A percentile compares a stretch with the other conserved stretches of the same genome.
These are phyloP conservation scores for Pisolithus orientalis DNA, from an alignment of 768 basidiomycete genomes.

Conservation along the genomic window DNA sequence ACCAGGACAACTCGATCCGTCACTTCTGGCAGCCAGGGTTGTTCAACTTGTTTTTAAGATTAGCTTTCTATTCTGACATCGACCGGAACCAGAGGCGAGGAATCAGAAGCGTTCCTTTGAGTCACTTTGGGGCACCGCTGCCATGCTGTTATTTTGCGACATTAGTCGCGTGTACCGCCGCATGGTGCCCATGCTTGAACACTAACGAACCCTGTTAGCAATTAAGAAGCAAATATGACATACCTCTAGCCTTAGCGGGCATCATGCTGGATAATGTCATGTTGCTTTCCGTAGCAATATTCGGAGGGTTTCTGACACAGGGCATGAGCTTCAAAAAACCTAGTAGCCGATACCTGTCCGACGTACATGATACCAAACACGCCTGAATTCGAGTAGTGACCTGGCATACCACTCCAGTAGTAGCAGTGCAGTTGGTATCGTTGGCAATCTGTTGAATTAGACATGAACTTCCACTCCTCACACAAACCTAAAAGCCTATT, in stretches of 20 bases:
- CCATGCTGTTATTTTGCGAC: slow-evolving; percentile 35
- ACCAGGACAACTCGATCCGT: too few species aligned
- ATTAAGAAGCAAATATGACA: background rate
- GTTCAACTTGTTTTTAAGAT: too few species aligned
- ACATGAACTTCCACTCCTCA: slow-evolving; percentile 23
- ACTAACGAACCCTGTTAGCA: slow-evolving; percentile 24
- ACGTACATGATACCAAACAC: slow-evolving; percentile 76
- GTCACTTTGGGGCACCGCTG: too few species aligned
- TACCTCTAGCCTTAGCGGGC: slow-evolving; percentile 32
- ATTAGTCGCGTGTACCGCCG: slow-evolving; percentile 41
- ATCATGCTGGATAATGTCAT: slow-evolving; percentile 53
- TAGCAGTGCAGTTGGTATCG: slow-evolving; percentile 68
- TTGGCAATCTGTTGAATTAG: slow-evolving; percentile 63
- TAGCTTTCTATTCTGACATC: too few species aligned
- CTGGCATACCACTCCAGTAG: slow-evolving; percentile 59
- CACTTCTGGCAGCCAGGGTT: too few species aligned
- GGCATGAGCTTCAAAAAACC: slow-evolving; percentile 1
- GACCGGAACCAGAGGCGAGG: too few species aligned
- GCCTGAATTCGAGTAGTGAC: slow-evolving; percentile 66
- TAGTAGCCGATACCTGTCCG: background rate
- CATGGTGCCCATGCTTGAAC: slow-evolving; percentile 52
- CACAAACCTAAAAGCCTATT: slow-evolving; percentile 40
- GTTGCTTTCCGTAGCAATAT: slow-evolving; percentile 34
- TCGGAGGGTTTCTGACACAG: slow-evolving; percentile 49
- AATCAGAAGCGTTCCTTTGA: too few species aligned